Base-by-base conservation (phyloP, 495 filamentous ascomycete species). In the Chaetomium cochliodes region DNA sequence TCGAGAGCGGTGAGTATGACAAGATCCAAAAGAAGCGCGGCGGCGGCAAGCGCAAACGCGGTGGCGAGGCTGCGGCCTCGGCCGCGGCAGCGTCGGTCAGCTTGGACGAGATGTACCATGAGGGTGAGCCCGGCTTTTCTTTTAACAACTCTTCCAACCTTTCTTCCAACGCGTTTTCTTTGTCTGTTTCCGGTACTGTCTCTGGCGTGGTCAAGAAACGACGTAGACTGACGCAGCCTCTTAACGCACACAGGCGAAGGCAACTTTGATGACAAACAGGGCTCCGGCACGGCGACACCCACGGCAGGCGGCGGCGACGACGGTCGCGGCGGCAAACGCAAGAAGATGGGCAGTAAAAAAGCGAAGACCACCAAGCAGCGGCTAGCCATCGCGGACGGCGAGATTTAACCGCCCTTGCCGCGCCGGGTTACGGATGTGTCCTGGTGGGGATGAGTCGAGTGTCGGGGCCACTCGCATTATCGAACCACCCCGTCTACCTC, bases 21-120 rank as follows among this genome's bases (percentile, higher is more conserved):
- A 89, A 86, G 75, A 79, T 85, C 49, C 90, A 88, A 77, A 92
- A 92, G 80, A 86, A 85, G 74, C 84, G 84, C 26, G 78, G 81
- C 22, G 75, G 62, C 25, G 69, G 72, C 39, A 81, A 80, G 73
- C 72, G 80, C 44, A 82, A 78, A 68, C 78, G 76, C 5, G 78
- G 37, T 2, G 46, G 70, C 25, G 69, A 57, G 42, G 65, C 52
- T 4, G 46, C 16, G 25, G 79, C 76, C 22, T 58, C 61, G 12
- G 73, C 63, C 3, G 86, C 87, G 55, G 60, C 53, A 22, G 73
- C 65, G 5, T 86, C 87, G 58, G 82, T 93, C 60, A 93, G 88
- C 71, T 77, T 97, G 79, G 93, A 97, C 77, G 93, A 97, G 73
- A 91, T 97, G 92, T 97, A 97, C 80, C 93, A 97, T 78, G 93